A percentile compares a stretch with the other conserved stretches of the same genome.
Evolutionary conservation across 352 stramenopile species (phyloP).

Genomic region (Elongisporangium undulatum): DNA sequence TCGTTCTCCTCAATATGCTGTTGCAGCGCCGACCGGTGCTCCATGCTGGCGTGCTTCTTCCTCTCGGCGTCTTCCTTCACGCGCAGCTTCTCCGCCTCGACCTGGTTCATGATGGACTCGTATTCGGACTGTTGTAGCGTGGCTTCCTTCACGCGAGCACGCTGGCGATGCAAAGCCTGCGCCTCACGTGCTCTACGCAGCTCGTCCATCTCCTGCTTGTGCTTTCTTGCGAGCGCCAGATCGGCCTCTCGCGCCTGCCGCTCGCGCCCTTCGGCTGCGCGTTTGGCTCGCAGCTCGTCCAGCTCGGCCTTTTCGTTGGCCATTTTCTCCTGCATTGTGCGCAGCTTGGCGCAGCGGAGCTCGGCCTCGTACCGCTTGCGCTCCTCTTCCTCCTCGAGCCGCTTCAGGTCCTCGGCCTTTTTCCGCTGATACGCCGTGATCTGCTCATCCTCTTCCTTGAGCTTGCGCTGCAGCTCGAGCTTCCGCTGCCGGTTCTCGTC

Average conservation of each 20-base stretch:
- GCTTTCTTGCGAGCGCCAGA: constrained; percentile 75
- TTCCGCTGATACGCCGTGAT: constrained; percentile 68
- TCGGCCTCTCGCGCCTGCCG: constrained; percentile 84
- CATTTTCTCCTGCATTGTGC: constrained; percentile 84
- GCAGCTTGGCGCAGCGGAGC: constrained; percentile 66
- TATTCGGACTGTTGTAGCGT: constrained; percentile 87
- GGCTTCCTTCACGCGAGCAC: constrained; percentile 68
- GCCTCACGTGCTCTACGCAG: constrained; percentile 57
- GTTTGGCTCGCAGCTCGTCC: constrained; percentile 89
- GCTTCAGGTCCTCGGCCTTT: constrained; percentile 62
- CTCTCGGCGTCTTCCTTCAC: constrained; percentile 54
- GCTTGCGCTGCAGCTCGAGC: constrained; percentile 60
- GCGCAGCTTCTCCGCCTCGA: constrained; percentile 60
- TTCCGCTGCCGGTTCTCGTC: constrained; percentile 42
- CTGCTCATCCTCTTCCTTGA: constrained; percentile 76
- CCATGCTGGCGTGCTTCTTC: constrained; percentile 59
- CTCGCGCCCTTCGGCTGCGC: constrained; percentile 86
- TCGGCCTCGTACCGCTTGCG: constrained; percentile 68
- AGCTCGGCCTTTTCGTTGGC: constrained; percentile 87
- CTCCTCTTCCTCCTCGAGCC: constrained; percentile 60
- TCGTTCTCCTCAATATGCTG: constrained; percentile 90
- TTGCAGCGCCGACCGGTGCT: constrained; percentile 80
- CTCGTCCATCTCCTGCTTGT: constrained; percentile 83
- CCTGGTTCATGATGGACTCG: constrained; percentile 82
- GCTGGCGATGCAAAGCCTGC: constrained; percentile 69